These are phyloP conservation scores for Wallacemonas rigidus DNA, from an alignment of 208 protist genomes.

Conservation along the genomic window DNA sequence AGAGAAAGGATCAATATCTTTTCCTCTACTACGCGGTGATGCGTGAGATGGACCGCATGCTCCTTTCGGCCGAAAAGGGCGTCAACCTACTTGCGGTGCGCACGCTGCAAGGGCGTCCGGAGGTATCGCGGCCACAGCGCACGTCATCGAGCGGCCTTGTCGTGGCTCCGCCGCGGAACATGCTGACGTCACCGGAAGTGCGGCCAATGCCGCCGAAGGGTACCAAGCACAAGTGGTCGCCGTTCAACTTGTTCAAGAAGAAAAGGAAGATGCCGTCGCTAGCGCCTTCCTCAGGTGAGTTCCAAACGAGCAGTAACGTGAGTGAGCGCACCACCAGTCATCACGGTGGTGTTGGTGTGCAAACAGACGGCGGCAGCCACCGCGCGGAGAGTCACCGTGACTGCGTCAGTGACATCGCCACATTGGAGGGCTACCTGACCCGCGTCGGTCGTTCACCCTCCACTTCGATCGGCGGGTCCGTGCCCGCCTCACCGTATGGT, in stretches of 20 bases:
- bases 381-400: conserved; percentile 16
- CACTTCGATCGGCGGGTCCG: neutral
- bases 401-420: conserved; percentile 25
- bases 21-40: conserved; percentile 75
- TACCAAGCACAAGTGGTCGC: conserved; percentile 11
- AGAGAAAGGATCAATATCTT: conserved; percentile 83
- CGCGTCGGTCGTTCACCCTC: conserved; percentile 13
- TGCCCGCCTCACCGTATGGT: neutral
- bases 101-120: conserved; percentile 22
- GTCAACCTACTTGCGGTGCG: conserved; percentile 51
- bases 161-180: neutral
- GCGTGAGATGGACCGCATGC: conserved; percentile 82
- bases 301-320: conserved; percentile 15
- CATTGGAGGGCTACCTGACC: conserved; percentile 40
- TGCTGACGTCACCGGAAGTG: conserved; percentile 14
- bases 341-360: neutral
- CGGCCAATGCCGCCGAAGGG: conserved; percentile 10
- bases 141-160: neutral
- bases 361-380: neutral
- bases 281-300: conserved; percentile 12
- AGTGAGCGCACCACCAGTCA: neutral
- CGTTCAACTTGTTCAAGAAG: conserved; percentile 8
- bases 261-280: conserved; percentile 6
- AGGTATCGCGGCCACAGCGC: neutral
- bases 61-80: conserved; percentile 62